Evolutionary conservation across 345 rosid species (phyloP).

Genomic region (Sonneratia alba): DNA sequence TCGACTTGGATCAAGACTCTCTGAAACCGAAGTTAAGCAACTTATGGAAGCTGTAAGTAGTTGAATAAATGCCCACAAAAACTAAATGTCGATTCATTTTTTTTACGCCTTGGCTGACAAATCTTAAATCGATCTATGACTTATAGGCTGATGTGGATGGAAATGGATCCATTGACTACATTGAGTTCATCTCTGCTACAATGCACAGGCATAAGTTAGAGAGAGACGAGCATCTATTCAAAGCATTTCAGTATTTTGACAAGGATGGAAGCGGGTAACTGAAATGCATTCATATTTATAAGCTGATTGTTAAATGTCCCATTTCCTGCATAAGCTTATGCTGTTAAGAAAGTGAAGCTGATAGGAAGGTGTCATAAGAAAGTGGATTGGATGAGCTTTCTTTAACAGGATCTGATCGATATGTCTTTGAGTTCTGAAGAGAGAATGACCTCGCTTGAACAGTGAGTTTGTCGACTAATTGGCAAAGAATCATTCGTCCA

Average conservation of each 20-base stretch:
- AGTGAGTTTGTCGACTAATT: neutral
- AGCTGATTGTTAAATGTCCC: neutral
- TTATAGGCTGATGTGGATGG: conserved; percentile 71
- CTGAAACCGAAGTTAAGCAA: conserved; percentile 73
- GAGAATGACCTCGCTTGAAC: too few species aligned
- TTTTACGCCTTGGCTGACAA: neutral
- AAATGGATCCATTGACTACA: conserved; percentile 81
- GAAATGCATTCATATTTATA: neutral
- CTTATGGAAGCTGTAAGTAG: conserved; percentile 78
- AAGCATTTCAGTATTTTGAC: conserved; percentile 75
- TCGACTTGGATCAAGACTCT: conserved; percentile 62
- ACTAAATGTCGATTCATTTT: neutral
- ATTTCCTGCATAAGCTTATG: neutral
- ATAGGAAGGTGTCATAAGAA: neutral
- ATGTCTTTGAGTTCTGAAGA: too few species aligned
- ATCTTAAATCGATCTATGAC: neutral
- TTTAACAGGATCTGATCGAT: too few species aligned
- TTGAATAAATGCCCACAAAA: neutral
- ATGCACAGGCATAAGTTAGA: conserved; percentile 68
- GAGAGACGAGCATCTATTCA: conserved; percentile 62
- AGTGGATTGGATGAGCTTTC: too few species aligned
- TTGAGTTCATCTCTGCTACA: conserved; percentile 75
- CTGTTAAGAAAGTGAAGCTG: conserved; percentile 1
- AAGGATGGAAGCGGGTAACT: conserved; percentile 59
- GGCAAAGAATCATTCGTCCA: neutral